Evolutionary conservation across 495 filamentous ascomycete genomes (phyloP), one percentile per base, ranked within the genome.

Genomic region (Podospora bellae-mahoneyi): DNA sequence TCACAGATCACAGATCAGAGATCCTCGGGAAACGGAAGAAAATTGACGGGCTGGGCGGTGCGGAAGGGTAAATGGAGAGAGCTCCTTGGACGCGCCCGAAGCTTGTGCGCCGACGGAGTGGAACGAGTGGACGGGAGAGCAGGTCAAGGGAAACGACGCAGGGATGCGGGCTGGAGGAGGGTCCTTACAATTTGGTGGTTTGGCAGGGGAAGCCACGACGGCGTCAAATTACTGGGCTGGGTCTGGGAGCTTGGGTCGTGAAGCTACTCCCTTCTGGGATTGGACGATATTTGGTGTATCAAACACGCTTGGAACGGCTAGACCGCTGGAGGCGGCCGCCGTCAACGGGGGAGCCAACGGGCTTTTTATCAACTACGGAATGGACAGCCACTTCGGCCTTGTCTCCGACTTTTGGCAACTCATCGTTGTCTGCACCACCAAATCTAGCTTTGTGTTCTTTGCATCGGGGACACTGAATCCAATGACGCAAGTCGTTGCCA

Each of bases 251-350:
- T 64, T 58, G 64, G 55, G 53, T 53, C 61, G 10, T 56, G 63
- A 54, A 55, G 54, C 64, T 65, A 65, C 64, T 26, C 53, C 64
- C 15, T 59, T 58, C 64, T 65, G 27, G 64, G 64, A 65, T 16
- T 54, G 32, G 19, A 63, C 15, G 19, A 63, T 4, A 39, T 28
- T 28, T 63, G 61, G 61, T 20, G 30, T 34, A 63, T 63, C 61
- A 63, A 63, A 63, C 28, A 18, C 18, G 55, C 55, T 58, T 58
- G 55, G 55, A 58, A 58, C 55, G 7, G 55, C n/a, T 58, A 13
- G 9, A 48, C 39, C 55, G n/a, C 55, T 19, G 4, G n/a, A 19
- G 55, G 16, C 55, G 55, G 55, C 23, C 23, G 55, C 55, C 18
- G n/a, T 5, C n/a, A 58, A 58, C n/a, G 55, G n/a, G 55, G 55